phyloP scores from a whole-genome alignment of 1,284 basidiomycete species.

The Ceratobasidium sp. region DNA sequence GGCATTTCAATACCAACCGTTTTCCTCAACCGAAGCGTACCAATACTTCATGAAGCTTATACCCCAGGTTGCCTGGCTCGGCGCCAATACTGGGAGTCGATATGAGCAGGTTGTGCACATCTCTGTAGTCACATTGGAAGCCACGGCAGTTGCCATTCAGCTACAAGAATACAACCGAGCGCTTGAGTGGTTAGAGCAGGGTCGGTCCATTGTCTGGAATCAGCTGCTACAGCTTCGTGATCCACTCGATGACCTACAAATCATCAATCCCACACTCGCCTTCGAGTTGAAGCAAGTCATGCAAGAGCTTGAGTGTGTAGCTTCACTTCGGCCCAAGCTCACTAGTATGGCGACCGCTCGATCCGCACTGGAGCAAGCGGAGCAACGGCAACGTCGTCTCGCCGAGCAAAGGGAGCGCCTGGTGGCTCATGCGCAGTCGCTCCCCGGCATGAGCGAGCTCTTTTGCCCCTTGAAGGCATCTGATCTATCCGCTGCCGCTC shows the following conservation, averaged over 20 bases:
- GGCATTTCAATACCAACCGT: not conserved
- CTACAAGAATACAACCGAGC: not conserved
- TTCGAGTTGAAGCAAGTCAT: not conserved
- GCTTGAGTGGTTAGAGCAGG: constrained; percentile 23
- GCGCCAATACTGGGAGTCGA: not conserved
- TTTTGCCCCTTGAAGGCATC: constrained; percentile 4
- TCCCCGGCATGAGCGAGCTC: constrained; percentile 31
- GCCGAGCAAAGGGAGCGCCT: constrained; percentile 48
- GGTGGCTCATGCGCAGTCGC: constrained; percentile 30
- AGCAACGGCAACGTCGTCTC: constrained; percentile 44
- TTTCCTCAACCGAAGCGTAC: not conserved
- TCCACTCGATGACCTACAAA: not conserved
- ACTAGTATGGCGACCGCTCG: not conserved
- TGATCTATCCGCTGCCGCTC: constrained; percentile 25
- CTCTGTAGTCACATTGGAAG: not conserved
- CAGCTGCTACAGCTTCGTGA: constrained; percentile 3
- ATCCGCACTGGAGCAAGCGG: not conserved
- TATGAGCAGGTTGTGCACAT: not conserved
- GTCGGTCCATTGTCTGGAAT: constrained; percentile 16
- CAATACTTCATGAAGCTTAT: not conserved
- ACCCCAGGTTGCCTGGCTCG: not conserved
- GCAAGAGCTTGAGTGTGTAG: not conserved
- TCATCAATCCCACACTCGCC: not conserved
- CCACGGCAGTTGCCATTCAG: not conserved
- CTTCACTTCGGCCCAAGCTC: not conserved